Base-by-base conservation (phyloP, 2,329 filamentous ascomycete genomes). In the Penicillium fuscoglaucum region DNA sequence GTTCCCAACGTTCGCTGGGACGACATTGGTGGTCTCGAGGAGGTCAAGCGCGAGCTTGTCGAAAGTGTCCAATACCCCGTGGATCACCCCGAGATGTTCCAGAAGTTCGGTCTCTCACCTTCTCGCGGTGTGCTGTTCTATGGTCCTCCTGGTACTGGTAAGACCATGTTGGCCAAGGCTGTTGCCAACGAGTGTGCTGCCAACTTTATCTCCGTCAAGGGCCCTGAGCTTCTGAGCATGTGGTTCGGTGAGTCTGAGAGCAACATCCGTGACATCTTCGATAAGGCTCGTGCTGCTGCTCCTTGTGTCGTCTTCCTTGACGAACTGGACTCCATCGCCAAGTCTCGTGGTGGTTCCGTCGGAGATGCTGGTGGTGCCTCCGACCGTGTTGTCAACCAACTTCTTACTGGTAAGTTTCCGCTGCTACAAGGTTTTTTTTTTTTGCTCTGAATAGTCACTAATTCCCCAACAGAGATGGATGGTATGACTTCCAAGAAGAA, bases 401-500 rank as follows among this genome's bases (percentile, higher is more conserved):
- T 99, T 75, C 83, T 99, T 74, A 99, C 95, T 67, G 91, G 89
- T 91, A 85, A 84, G 87, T 81, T 68, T 57, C 29, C 9, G 4
- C 21, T n/a, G n/a, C 43, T 15, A 43, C 9, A 9, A 31, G 9
- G 9, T 31, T 40, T 6, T 50, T 7, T 4, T 55, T 33, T 49
- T 35, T 28, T 9, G n/a, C 47, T 21, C n/a, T 39, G 6, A 21
- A 35, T 26, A 17, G 58, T 59, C 4, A 69, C 82, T 87, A 78
- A 86, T 69, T 45, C 54, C 12, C 47, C 24, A 63, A 44, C 65
- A 90, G 91, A 98, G 86, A 97, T 98, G 93, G 93, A 98, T 69
- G 93, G 93, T 71, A 98, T 98, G 93, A 98, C 93, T 46, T 97
- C 93, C 40, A 99, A 99, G 90, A 99, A 99, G 90, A 99, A 99